Evolutionary conservation across 768 basidiomycete genomes (phyloP).

Genomic region (Favolaschia claudopus): DNA sequence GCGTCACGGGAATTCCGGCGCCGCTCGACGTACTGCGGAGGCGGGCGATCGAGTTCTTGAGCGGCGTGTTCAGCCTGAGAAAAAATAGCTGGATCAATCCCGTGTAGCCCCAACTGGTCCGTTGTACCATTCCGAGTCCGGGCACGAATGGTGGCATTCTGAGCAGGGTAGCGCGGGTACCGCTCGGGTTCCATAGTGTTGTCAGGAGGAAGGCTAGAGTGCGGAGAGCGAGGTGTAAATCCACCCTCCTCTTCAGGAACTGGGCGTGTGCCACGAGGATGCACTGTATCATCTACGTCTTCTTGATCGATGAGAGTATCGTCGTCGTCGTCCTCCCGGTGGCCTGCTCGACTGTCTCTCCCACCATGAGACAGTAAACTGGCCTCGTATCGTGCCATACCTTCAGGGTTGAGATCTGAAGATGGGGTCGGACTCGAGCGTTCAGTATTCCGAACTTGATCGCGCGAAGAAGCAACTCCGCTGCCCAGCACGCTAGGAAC

Average conservation of each 20-base stretch:
- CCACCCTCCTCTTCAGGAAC: constrained; percentile 59
- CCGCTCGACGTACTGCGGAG: constrained; percentile 39
- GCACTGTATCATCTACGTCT: constrained; percentile 40
- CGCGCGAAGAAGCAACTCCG: constrained; percentile 30
- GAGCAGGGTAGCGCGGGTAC: constrained; percentile 35
- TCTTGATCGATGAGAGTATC: constrained; percentile 54
- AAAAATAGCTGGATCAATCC: constrained; percentile 65
- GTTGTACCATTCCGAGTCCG: constrained; percentile 65
- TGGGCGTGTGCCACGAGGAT: constrained; percentile 40
- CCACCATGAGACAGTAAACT: constrained; percentile 41
- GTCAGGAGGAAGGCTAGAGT: constrained; percentile 62
- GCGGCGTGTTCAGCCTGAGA: constrained; percentile 42
- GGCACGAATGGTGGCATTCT: constrained; percentile 48
- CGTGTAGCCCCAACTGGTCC: constrained; percentile 67
- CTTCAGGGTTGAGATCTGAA: constrained; percentile 61
- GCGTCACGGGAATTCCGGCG: constrained; percentile 33
- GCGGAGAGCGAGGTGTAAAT: constrained; percentile 76
- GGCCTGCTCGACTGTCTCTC: constrained; percentile 45
- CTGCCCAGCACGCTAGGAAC: constrained; percentile 45
- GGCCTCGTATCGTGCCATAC: constrained; percentile 43
- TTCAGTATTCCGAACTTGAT: constrained; percentile 38
- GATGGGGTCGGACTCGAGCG: constrained; percentile 56
- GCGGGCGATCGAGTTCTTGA: constrained; percentile 32
- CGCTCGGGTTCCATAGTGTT: constrained; percentile 34
- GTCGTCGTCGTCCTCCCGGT: constrained; percentile 53